Evolutionary conservation across 225 moss, liverwort and hornwort species (phyloP).

Genomic region (Thuidium tamariscinum): DNA sequence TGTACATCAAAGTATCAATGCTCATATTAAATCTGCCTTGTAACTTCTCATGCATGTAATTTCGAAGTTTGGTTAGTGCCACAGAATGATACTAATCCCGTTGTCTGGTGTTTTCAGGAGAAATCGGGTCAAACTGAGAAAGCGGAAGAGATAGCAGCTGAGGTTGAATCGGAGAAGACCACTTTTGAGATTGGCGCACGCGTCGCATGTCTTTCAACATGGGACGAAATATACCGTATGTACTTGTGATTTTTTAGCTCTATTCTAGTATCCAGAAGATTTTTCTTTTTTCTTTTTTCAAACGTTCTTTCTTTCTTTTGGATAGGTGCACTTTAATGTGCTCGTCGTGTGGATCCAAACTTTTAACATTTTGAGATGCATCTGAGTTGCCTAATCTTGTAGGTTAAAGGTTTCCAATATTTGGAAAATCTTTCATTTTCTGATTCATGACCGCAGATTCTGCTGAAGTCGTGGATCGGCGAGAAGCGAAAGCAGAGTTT

Average conservation of each 20-base stretch:
- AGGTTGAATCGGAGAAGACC: constrained; percentile 42
- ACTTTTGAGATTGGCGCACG: constrained; percentile 62
- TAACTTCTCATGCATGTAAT: background rate
- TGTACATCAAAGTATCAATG: background rate
- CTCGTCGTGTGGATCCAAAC: background rate
- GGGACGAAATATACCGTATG: constrained; percentile 90
- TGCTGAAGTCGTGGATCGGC: constrained; percentile 89
- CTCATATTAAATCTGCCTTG: background rate
- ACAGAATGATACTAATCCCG: background rate
- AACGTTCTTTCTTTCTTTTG: background rate
- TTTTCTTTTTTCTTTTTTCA: background rate
- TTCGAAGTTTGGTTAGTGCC: background rate
- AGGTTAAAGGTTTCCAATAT: background rate
- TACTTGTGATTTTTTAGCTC: background rate
- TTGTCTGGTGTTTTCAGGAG: constrained; percentile 18
- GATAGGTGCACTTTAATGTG: background rate
- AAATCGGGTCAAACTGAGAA: constrained; percentile 39
- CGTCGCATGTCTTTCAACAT: constrained; percentile 85
- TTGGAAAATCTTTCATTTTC: background rate
- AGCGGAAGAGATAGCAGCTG: constrained; percentile 44
- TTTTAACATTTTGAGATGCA: background rate
- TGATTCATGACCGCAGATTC: constrained; percentile 52
- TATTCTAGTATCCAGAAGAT: background rate
- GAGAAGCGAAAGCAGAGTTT: constrained; percentile 57
- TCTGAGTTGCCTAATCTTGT: background rate